Percentiles rank a stretch among this genome's conserved stretches.
phyloP scores from a whole-genome alignment of 2,329 filamentous ascomycete species.

The Aspergillus alliaceus region DNA sequence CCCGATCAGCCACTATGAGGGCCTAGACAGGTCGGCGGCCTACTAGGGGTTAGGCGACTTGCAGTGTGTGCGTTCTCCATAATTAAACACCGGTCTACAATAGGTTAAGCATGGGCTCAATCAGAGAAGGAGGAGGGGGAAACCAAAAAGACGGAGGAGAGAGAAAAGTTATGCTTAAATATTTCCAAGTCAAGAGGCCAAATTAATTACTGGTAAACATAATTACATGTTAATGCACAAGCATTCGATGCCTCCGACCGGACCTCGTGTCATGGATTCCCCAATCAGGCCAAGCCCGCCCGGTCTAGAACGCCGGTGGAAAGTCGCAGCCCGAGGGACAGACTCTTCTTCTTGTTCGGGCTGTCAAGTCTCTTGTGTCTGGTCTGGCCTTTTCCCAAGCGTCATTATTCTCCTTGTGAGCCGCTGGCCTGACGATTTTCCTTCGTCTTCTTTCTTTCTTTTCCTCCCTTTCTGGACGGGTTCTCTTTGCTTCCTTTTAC shows the following conservation, averaged over 20 bases:
- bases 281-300: conserved; percentile 18
- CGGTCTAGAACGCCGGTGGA: conserved; percentile 22
- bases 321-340: conserved; percentile 18
- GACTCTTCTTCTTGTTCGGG: conserved; percentile 8
- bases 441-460: conserved; percentile 13
- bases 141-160: not conserved
- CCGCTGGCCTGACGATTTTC: conserved; percentile 8
- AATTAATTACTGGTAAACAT: not conserved
- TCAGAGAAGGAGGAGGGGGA: too few species aligned
- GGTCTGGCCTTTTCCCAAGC: conserved; percentile 17
- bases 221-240: not conserved
- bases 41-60: conserved; percentile 3
- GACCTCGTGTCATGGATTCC: conserved; percentile 25
- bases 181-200: not conserved
- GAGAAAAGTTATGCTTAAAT: conserved; percentile 1
- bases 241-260: conserved; percentile 6
- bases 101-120: too few species aligned
- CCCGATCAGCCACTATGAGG: conserved; percentile 23
- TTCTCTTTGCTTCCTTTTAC: conserved; percentile 9
- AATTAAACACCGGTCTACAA: not conserved
- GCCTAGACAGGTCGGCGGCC: conserved; percentile 22
- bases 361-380: conserved; percentile 12
- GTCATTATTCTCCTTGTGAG: conserved; percentile 14
- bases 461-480: not conserved
- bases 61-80: not conserved